phyloP scores from a whole-genome alignment of 2,329 filamentous ascomycete species.

The Colletotrichum destructivum region DNA sequence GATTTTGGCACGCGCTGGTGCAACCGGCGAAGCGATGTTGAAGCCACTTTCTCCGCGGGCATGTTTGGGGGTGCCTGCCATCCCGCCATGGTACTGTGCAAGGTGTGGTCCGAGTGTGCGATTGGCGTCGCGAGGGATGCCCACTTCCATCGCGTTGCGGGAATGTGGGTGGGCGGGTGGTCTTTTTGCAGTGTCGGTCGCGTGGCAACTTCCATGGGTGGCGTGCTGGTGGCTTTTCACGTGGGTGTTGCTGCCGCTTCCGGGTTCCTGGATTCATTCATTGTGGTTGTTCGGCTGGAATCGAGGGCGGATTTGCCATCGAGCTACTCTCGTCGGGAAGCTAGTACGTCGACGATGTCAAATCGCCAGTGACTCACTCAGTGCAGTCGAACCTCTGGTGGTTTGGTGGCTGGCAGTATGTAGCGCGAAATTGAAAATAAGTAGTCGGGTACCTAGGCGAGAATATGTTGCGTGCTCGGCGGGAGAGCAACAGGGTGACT shows the following conservation, averaged over 20 bases:
- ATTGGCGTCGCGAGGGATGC: constrained; percentile 10
- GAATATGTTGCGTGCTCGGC: not conserved
- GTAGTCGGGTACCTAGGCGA: not conserved
- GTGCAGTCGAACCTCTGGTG: no score
- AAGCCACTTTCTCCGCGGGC: constrained; percentile 2
- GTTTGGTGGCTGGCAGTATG: no score
- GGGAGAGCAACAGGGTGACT: not conserved
- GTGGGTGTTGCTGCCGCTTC: constrained; percentile 6
- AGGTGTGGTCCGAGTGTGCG: constrained; percentile 3
- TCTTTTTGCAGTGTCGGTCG: not conserved
- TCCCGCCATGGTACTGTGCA: constrained; percentile 11
- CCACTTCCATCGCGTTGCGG: not conserved
- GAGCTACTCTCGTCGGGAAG: not conserved
- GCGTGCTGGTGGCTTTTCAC: not conserved
- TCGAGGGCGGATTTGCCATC: not conserved
- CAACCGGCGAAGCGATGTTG: constrained; percentile 5
- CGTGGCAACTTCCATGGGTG: not conserved
- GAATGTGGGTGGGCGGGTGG: not conserved
- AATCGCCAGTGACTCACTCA: not conserved
- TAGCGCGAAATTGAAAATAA: no score
- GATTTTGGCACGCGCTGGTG: constrained; percentile 1
- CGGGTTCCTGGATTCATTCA: not conserved
- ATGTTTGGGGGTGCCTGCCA: constrained; percentile 14
- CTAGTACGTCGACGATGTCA: not conserved
- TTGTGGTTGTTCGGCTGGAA: not conserved